phyloP scores from a whole-genome alignment of 768 basidiomycete species.

The Pulveroboletus sp. region DNA sequence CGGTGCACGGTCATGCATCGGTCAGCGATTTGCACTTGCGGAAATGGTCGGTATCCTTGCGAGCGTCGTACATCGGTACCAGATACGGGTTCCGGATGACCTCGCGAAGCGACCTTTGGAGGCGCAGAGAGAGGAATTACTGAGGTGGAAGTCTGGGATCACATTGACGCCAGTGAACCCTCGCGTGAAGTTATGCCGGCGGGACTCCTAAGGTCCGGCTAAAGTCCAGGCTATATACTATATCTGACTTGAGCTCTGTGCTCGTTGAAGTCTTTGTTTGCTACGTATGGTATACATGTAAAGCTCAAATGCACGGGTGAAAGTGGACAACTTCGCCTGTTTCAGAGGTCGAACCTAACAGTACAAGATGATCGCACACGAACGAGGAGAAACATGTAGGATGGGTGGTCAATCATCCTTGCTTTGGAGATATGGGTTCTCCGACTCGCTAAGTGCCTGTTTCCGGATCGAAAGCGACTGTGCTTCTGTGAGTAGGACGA shows the following conservation, averaged over 20 bases:
- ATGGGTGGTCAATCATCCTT: slow-evolving; percentile 1
- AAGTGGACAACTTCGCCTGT: not conserved
- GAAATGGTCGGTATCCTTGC: slow-evolving; percentile 42
- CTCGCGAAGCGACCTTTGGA: slow-evolving; percentile 25
- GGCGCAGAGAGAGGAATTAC: slow-evolving; percentile 32
- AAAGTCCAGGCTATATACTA: too few relatives aligned
- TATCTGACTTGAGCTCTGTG: too few relatives aligned
- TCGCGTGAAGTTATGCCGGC: slow-evolving; percentile 20
- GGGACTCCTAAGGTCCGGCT: slow-evolving; percentile 1
- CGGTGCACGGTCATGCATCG: slow-evolving; percentile 45
- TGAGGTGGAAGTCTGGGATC: slow-evolving; percentile 36
- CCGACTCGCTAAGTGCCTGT: slow-evolving; percentile 12
- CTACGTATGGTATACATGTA: not conserved
- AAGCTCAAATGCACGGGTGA: not conserved
- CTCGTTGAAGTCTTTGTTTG: not conserved
- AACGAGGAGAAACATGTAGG: not conserved
- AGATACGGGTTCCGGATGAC: slow-evolving; percentile 37
- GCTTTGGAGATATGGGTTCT: not conserved
- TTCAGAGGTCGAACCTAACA: not conserved
- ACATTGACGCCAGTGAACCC: slow-evolving; percentile 33
- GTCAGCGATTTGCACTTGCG: slow-evolving; percentile 43
- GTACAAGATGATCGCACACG: not conserved
- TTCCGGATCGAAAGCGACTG: slow-evolving; percentile 34
- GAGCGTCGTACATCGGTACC: slow-evolving; percentile 38
- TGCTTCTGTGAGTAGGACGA: slow-evolving; percentile 40